Evolutionary conservation across 164 flowering plant species (phyloP).

Genomic region (Protea cynaroides): DNA sequence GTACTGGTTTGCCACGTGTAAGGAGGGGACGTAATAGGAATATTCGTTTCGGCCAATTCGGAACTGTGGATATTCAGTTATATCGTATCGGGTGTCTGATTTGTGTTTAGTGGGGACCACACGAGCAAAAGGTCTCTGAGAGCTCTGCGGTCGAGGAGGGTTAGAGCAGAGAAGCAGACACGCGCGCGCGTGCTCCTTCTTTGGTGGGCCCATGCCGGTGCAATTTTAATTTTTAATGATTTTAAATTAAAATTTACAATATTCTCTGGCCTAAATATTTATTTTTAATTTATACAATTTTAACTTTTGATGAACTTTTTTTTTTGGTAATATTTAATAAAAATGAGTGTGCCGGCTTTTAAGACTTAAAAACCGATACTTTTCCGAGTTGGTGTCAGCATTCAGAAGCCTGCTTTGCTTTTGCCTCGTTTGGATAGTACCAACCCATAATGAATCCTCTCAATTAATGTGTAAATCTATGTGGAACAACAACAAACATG

Average conservation of each 20-base stretch:
- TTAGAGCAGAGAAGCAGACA: background rate
- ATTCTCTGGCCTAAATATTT: too few relatives aligned
- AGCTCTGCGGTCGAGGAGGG: conserved; percentile 5
- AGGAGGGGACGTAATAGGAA: background rate
- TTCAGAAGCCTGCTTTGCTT: too few relatives aligned
- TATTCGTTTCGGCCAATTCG: background rate
- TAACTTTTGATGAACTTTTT: background rate
- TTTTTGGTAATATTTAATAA: background rate
- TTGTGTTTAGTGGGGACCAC: background rate
- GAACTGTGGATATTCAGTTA: background rate
- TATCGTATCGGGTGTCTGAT: background rate
- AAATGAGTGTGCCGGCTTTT: background rate
- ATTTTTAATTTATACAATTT: background rate
- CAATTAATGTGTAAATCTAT: too few relatives aligned
- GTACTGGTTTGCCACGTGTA: background rate
- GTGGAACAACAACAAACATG: too few relatives aligned
- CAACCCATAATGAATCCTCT: too few relatives aligned
- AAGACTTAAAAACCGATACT: too few relatives aligned
- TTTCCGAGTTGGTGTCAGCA: too few relatives aligned
- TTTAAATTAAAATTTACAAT: too few relatives aligned
- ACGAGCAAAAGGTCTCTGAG: background rate
- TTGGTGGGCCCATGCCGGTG: background rate
- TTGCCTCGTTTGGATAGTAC: too few relatives aligned
- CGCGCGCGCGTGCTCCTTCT: conserved; percentile 17
- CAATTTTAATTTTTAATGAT: background rate